Conservation (phyloP, 371 early-diverging fungal species). For the Mortierella sp. region DNA sequence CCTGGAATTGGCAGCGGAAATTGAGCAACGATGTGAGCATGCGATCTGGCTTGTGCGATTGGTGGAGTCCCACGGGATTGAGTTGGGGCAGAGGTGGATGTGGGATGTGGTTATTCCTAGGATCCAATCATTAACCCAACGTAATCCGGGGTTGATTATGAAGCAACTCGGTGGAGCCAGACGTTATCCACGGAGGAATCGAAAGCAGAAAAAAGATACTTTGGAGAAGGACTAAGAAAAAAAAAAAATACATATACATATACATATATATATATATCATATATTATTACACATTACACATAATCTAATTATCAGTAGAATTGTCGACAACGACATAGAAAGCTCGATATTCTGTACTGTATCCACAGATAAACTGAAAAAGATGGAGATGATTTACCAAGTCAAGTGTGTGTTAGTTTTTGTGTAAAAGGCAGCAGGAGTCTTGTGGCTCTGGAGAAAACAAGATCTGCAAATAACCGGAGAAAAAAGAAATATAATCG, state of each 20-base stretch:
- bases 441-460: too few species aligned
- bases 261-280: too few species aligned
- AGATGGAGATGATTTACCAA: too few species aligned
- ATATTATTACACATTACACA: too few species aligned
- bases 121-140: constrained; percentile 27
- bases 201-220: neutral
- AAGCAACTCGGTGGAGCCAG: constrained; percentile 9
- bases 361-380: too few species aligned
- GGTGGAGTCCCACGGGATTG: constrained; percentile 35
- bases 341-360: too few species aligned
- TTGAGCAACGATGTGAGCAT: constrained; percentile 32
- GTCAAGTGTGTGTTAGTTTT: too few species aligned
- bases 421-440: too few species aligned
- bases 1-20: neutral
- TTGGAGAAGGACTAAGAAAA: neutral
- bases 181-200: neutral
- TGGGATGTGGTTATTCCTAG: constrained; percentile 28
- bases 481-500: neutral
- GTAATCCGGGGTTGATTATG: constrained; percentile 6
- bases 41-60: constrained; percentile 39
- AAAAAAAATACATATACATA: neutral
- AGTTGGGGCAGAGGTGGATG: constrained; percentile 42
- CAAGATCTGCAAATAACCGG: neutral
- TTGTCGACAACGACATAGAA: too few species aligned
- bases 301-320: too few species aligned